Percentiles rank a stretch among this genome's conserved stretches.
phyloP scores from a whole-genome alignment of 257 asterid species.

The Coffea eugenioides region DNA sequence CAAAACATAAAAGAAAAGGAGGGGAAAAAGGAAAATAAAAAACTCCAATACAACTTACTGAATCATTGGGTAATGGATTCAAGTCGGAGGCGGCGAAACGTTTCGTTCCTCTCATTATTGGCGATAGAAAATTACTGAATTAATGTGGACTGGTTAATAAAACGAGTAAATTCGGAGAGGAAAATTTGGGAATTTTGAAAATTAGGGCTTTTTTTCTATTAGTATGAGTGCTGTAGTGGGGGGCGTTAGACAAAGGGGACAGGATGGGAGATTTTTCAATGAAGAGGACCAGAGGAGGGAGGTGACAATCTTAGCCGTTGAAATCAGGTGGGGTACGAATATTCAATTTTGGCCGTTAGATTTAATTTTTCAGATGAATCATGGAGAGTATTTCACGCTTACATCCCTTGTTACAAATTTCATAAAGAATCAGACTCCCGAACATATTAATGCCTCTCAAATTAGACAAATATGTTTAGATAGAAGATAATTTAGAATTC shows the following conservation, averaged over 20 bases:
- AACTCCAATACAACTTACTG: constrained; percentile 42
- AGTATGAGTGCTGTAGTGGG: background rate
- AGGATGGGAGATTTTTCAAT: background rate
- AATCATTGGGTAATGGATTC: constrained; percentile 46
- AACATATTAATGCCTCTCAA: too few relatives aligned
- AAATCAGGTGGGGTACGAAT: constrained; percentile 21
- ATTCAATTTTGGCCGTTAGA: constrained; percentile 28
- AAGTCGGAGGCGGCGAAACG: constrained; percentile 67
- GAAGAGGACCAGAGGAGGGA: background rate
- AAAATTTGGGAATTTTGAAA: constrained; percentile 21
- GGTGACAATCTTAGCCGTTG: constrained; percentile 21
- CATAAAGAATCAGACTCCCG: too few relatives aligned
- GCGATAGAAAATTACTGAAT: background rate
- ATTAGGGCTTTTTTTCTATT: constrained; percentile 32
- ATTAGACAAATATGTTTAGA: too few relatives aligned
- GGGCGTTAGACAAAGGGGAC: background rate
- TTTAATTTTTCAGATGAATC: background rate
- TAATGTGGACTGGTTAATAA: background rate
- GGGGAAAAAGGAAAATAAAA: background rate
- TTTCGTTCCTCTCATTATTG: constrained; percentile 77
- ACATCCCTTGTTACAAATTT: too few relatives aligned
- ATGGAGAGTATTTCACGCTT: background rate
- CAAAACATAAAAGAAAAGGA: background rate
- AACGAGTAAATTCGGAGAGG: background rate
- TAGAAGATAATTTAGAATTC: too few relatives aligned